Conservation (phyloP, 225 moss, liverwort and hornwort species). For the Polytrichum formosum region DNA sequence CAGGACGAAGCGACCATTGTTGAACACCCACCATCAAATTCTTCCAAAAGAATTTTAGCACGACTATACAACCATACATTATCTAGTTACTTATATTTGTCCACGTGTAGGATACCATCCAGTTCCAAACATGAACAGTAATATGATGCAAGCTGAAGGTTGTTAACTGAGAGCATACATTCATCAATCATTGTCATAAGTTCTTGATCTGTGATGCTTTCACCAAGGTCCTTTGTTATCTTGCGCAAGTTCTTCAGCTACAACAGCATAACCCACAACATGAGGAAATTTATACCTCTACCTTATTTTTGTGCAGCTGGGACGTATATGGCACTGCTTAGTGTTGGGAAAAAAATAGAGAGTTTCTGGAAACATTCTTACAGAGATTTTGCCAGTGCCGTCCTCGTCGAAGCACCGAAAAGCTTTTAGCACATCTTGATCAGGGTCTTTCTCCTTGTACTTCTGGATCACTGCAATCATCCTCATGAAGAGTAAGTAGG, state of each 20-base stretch:
- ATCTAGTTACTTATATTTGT: no score
- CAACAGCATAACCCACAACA: constrained; percentile 2
- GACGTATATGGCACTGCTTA: no score
- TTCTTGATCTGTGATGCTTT: constrained; percentile 30
- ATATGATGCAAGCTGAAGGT: background rate
- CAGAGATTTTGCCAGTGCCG: constrained; percentile 69
- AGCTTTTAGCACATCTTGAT: constrained; percentile 66
- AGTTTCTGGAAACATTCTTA: constrained; percentile 8
- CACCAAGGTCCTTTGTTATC: constrained; percentile 34
- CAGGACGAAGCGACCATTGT: no score
- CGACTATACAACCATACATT: no score
- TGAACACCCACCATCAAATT: no score
- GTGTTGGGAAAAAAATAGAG: background rate
- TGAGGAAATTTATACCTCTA: background rate
- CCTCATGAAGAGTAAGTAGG: background rate
- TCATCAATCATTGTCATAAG: constrained; percentile 41
- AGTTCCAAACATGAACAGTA: background rate
- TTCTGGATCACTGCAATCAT: constrained; percentile 46
- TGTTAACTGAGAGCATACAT: constrained; percentile 19
- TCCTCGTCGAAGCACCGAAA: constrained; percentile 70
- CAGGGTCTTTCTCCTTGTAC: constrained; percentile 61
- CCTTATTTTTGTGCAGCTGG: no score
- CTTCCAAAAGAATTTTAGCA: no score
- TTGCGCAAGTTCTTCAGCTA: constrained; percentile 43
- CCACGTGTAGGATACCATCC: background rate